Evolutionary conservation across 2,329 filamentous ascomycete species (phyloP).

Genomic region (Penicillium occitanis): DNA sequence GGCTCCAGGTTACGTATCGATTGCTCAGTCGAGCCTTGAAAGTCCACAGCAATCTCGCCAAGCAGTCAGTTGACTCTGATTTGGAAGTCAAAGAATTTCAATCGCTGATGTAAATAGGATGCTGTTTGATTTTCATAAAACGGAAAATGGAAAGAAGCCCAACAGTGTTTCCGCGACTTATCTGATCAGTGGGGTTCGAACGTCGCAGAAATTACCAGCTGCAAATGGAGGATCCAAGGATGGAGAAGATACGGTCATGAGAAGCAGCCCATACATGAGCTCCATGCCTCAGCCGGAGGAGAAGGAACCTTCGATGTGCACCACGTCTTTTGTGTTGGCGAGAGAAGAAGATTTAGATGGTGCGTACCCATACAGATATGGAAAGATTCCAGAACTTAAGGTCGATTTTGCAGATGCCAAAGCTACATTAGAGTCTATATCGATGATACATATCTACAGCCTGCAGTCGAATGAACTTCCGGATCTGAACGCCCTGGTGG

Average conservation of each 20-base stretch:
- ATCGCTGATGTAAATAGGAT: conserved; percentile 56
- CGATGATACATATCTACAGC: conserved; percentile 84
- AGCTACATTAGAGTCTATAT: conserved; percentile 68
- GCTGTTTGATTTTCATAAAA: conserved; percentile 79
- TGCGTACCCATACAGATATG: conserved; percentile 35
- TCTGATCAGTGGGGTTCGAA: conserved; percentile 71
- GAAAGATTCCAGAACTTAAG: neutral
- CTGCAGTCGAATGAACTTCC: conserved; percentile 69
- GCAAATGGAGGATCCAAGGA: conserved; percentile 50
- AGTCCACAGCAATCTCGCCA: conserved; percentile 82
- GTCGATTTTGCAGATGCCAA: conserved; percentile 57
- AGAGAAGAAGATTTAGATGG: conserved; percentile 71
- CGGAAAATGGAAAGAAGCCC: conserved; percentile 72
- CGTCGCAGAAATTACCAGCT: conserved; percentile 33
- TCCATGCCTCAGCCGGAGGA: conserved; percentile 59
- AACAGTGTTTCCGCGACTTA: conserved; percentile 89
- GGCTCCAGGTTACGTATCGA: conserved; percentile 72
- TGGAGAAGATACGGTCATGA: conserved; percentile 63
- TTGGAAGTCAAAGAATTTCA: neutral
- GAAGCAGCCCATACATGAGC: conserved; percentile 66
- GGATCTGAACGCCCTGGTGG: conserved; percentile 69
- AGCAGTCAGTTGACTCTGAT: conserved; percentile 76
- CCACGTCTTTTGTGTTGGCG: conserved; percentile 64
- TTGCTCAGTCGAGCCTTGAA: conserved; percentile 77
- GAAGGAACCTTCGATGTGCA: conserved; percentile 51